Evolutionary conservation across 2,329 filamentous ascomycete species (phyloP).

Genomic region (Mariannaea sp.): DNA sequence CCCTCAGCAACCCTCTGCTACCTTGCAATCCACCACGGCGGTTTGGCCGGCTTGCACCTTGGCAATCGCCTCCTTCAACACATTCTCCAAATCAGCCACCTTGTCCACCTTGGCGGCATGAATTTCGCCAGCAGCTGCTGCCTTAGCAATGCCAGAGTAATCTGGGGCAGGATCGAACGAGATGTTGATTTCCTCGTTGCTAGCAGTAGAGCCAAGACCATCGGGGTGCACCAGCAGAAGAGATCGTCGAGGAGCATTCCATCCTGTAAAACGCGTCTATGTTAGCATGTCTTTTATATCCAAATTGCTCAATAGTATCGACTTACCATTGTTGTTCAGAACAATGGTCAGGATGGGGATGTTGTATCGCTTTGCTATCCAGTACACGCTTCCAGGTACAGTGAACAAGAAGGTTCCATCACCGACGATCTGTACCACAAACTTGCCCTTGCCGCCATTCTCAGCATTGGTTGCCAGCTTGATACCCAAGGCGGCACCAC

Average conservation of each 20-base stretch:
- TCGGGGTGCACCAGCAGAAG: constrained; percentile 63
- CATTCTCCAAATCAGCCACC: constrained; percentile 51
- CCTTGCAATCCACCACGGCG: constrained; percentile 60
- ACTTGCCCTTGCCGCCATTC: constrained; percentile 49
- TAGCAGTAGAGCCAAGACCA: constrained; percentile 57
- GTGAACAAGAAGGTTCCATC: constrained; percentile 63
- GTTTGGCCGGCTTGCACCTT: constrained; percentile 55
- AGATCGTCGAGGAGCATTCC: constrained; percentile 64
- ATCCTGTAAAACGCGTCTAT: constrained; percentile 46
- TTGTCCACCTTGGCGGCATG: constrained; percentile 55
- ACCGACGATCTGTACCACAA: constrained; percentile 61
- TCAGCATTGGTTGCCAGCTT: constrained; percentile 65
- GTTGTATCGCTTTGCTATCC: constrained; percentile 59
- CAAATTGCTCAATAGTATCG: not conserved
- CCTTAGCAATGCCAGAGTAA: constrained; percentile 65
- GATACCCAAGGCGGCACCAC: constrained; percentile 75
- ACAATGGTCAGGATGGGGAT: constrained; percentile 61
- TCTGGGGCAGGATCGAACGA: constrained; percentile 63
- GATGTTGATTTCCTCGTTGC: constrained; percentile 67
- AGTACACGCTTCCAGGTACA: constrained; percentile 59
- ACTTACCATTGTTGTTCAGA: constrained; percentile 59
- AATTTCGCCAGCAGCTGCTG: constrained; percentile 59
- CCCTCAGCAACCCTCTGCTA: constrained; percentile 49
- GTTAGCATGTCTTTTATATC: constrained; percentile 15
- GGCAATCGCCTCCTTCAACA: constrained; percentile 56